Conservation (phyloP, 2,329 filamentous ascomycete genomes). For the Paecilomyces formosus region DNA sequence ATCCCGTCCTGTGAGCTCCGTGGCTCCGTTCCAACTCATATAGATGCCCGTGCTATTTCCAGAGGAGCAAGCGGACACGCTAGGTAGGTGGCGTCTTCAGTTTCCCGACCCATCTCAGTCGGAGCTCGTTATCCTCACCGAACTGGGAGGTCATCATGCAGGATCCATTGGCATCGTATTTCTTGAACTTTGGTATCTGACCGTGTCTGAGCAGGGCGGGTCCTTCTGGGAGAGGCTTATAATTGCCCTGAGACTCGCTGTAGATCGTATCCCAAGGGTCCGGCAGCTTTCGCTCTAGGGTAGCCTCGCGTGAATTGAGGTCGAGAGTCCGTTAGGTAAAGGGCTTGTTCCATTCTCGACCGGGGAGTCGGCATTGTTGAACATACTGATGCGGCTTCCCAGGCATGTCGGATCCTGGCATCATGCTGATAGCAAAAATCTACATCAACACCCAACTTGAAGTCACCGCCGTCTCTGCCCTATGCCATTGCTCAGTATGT, state of each 20-base stretch:
- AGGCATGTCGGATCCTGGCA: not conserved
- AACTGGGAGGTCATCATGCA: conserved; percentile 2
- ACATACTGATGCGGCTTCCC: not conserved
- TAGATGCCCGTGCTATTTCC: conserved; percentile 10
- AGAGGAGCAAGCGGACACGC: conserved; percentile 1
- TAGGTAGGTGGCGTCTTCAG: not conserved
- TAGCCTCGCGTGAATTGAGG: conserved; percentile 3
- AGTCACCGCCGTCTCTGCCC: conserved; percentile 9
- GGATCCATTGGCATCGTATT: conserved; percentile 4
- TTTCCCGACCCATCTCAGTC: too few species aligned
- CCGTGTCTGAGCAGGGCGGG: conserved; percentile 5
- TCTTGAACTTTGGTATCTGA: conserved; percentile 5
- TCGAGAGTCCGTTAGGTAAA: conserved; percentile 7
- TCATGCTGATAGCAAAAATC: conserved; percentile 9
- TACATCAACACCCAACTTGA: conserved; percentile 4
- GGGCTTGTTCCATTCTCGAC: not conserved
- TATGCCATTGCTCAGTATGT: not conserved
- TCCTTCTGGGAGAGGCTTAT: conserved; percentile 1
- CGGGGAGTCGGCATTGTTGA: conserved; percentile 5
- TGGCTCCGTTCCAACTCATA: conserved; percentile 22
- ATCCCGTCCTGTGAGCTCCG: conserved; percentile 15
- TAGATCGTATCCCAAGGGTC: not conserved
- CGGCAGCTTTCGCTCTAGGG: conserved; percentile 1
- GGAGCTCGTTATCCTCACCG: not conserved
- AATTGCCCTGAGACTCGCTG: conserved; percentile 6